Percentiles rank a stretch among this genome's conserved stretches.
These are phyloP conservation scores for Coemansia sp. DNA, from an alignment of 192 early-diverging fungal genomes.

Conservation along the genomic window DNA sequence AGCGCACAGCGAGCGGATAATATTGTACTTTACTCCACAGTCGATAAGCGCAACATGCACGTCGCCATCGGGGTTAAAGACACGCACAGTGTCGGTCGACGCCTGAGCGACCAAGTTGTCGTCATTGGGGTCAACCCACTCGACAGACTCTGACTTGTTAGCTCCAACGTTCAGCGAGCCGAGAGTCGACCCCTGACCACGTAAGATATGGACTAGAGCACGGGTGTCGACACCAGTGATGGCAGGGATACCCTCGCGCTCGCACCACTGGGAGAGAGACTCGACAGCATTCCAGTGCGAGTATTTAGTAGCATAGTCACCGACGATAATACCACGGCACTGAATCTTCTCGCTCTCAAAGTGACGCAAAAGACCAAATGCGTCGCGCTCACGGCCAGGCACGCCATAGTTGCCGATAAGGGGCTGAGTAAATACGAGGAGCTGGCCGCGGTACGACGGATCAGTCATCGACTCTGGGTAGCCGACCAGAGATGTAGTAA, in stretches of 20 bases:
- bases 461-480: constrained; percentile 98
- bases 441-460: constrained; percentile 98
- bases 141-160: constrained; percentile 69
- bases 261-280: constrained; percentile 87
- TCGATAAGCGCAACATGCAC: constrained; percentile 90
- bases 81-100: constrained; percentile 74
- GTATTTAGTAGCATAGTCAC: constrained; percentile 85
- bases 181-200: constrained; percentile 85
- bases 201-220: constrained; percentile 95
- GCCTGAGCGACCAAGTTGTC: constrained; percentile 95
- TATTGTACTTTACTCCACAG: constrained; percentile 99
- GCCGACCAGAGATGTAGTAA: constrained; percentile 81
- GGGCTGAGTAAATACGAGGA: constrained; percentile 96
- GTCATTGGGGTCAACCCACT: constrained; percentile 92
- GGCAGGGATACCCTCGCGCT: constrained; percentile 89
- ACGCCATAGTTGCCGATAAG: constrained; percentile 99
- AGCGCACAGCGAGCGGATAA: constrained; percentile 95
- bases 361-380: constrained; percentile 81
- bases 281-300: constrained; percentile 91
- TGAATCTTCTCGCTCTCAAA: constrained; percentile 97
- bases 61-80: constrained; percentile 61
- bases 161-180: constrained; percentile 90
- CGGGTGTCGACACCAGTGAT: constrained; percentile 96
- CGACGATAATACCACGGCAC: constrained; percentile 88
- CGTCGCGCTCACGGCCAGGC: constrained; percentile 87